These are phyloP conservation scores for Durio zibethinus DNA, from an alignment of 345 rosid genomes.

Conservation along the genomic window DNA sequence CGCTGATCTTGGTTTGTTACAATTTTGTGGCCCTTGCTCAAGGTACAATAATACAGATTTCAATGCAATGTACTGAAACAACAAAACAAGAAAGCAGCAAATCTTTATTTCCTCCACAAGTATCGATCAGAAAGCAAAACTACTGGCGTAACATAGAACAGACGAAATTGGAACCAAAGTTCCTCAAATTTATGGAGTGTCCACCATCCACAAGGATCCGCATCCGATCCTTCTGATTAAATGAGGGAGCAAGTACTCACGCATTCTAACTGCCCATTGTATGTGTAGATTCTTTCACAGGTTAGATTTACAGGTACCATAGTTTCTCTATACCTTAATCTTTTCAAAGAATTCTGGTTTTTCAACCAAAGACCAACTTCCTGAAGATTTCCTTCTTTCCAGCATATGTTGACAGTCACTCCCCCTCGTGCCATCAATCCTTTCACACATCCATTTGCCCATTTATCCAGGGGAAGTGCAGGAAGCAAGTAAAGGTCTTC, in stretches of 20 bases:
- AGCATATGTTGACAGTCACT: constrained; percentile 57
- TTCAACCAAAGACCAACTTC: constrained; percentile 58
- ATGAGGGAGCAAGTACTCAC: constrained; percentile 26
- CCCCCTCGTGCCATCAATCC: constrained; percentile 87
- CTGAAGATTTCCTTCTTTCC: constrained; percentile 74
- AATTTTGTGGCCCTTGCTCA: too few species aligned
- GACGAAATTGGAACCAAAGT: neutral
- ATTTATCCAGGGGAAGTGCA: constrained; percentile 73
- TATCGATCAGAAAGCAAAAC: too few species aligned
- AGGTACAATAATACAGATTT: too few species aligned
- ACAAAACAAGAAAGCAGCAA: neutral
- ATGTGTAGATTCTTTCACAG: too few species aligned
- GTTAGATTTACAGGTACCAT: too few species aligned
- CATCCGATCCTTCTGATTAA: neutral
- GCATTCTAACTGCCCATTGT: constrained; percentile 44
- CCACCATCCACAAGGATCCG: neutral
- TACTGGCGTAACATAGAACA: neutral
- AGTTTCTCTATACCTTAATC: constrained; percentile 55
- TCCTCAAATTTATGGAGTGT: neutral
- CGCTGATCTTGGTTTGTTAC: neutral
- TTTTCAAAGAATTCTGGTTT: constrained; percentile 31
- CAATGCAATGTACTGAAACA: constrained; percentile 26
- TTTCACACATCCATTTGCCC: constrained; percentile 65
- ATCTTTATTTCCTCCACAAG: neutral
- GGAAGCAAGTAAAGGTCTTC: constrained; percentile 76